Evolutionary conservation across 1,139 yeast genomes (phyloP), one percentile per base, ranked within the genome.

Genomic region (Yamadazyma sp.): DNA sequence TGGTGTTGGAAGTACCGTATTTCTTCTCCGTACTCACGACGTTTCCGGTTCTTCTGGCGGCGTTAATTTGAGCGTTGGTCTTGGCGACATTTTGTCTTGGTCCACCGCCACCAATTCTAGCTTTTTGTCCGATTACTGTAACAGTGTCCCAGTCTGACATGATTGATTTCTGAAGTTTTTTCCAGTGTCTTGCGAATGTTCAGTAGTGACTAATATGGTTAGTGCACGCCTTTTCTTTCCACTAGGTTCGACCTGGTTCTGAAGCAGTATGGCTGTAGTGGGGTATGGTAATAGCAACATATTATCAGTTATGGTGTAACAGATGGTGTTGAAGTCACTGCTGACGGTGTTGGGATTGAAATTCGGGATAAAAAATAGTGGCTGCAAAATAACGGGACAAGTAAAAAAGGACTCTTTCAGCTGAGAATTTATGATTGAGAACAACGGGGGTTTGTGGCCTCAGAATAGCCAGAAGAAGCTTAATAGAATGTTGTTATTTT

Each of bases 1-100:
- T 77, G 39, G 71, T 61, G 61, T 80, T 82, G 48, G 88, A 75
- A 37, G 85, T 71, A 37, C 83, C 84, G 64, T 86, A 92, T 67
- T 90, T 92, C 80, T 92, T 92, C 65, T 92, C 98, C 32, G 92
- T 90, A 31, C 94, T 81, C 29, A 94, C 76, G 41, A 94, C 92
- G 40, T 81, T 76, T 46, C 98, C 98, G 22, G 82, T 61, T 73
- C 98, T 82, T 71, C 95, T 81, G 38, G 98, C 98, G 27, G 90
- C 96, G 60, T 92, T 92, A 59, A 92, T 73, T 57, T 84, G 86
- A 35, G 86, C 79, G 38, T 76, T 70, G 15, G 92, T 73, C 57
- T 82, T 82, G 40, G 97, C 95, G 35, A 89, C 96, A 29, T 73
- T 74, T 51, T 86, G 84, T 62, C 92, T 81, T 56, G 97, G 96